These are phyloP conservation scores for Acer yangbiense DNA, from an alignment of 345 rosid genomes.

Conservation along the genomic window DNA sequence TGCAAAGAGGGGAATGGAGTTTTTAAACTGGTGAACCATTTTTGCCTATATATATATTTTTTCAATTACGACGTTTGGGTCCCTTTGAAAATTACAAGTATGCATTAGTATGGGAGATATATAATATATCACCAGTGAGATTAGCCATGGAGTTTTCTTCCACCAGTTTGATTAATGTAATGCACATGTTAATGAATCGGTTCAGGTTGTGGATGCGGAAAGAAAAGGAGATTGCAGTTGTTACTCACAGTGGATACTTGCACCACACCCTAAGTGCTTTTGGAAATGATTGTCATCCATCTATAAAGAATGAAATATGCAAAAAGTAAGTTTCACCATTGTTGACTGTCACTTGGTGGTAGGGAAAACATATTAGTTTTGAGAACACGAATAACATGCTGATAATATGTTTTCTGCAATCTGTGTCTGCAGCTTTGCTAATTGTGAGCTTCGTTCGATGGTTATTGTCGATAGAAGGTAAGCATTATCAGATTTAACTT, in stretches of 20 bases:
- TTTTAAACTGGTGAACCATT: conserved; percentile 61
- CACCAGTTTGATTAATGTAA: no score
- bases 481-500: conserved; percentile 12
- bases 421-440: conserved; percentile 56
- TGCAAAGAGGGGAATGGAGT: conserved; percentile 69
- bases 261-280: conserved; percentile 53
- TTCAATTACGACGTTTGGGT: no score
- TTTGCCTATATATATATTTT: neutral
- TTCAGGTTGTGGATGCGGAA: conserved; percentile 71
- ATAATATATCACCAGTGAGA: no score
- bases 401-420: neutral
- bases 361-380: no score
- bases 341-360: neutral
- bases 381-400: neutral
- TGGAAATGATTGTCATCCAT: conserved; percentile 53
- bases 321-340: conserved; percentile 46
- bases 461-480: conserved; percentile 62
- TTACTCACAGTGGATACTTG: conserved; percentile 73
- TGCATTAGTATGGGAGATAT: no score
- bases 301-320: conserved; percentile 56
- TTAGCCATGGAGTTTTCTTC: no score
- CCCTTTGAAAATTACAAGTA: no score
- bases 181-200: conserved; percentile 8
- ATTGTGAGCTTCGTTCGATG: conserved; percentile 78
- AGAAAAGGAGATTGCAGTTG: conserved; percentile 81